These are phyloP conservation scores for Allantophomopsis cytisporea DNA, from an alignment of 2,329 filamentous ascomycete genomes.

Conservation along the genomic window DNA sequence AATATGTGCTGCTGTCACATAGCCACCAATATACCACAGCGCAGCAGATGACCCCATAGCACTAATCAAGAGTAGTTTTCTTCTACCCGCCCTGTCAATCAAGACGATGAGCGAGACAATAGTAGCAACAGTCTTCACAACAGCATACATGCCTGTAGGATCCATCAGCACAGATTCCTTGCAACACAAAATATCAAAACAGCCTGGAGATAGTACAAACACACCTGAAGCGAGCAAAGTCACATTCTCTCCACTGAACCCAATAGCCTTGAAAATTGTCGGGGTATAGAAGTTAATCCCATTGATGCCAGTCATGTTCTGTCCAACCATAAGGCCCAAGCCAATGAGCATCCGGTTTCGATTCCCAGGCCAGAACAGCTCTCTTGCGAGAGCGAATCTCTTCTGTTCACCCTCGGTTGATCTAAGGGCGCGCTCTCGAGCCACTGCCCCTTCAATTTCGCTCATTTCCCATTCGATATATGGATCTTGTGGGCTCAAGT, in stretches of 20 bases:
- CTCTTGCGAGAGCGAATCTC: neutral
- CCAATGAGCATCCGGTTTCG: slow-evolving; percentile 54
- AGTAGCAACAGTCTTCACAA: slow-evolving; percentile 9
- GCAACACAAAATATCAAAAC: too few relatives aligned
- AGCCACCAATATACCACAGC: slow-evolving; percentile 14
- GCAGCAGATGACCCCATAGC: slow-evolving; percentile 5
- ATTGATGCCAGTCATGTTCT: slow-evolving; percentile 8
- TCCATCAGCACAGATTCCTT: too few relatives aligned
- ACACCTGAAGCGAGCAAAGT: slow-evolving; percentile 27
- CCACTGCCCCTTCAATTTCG: neutral
- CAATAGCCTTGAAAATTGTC: slow-evolving; percentile 14
- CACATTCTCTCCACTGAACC: slow-evolving; percentile 21
- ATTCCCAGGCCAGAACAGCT: slow-evolving; percentile 36
- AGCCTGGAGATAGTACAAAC: neutral
- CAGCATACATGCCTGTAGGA: slow-evolving; percentile 14
- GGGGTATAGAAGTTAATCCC: slow-evolving; percentile 10
- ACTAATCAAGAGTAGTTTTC: slow-evolving; percentile 7
- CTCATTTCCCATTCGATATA: slow-evolving; percentile 1
- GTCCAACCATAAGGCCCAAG: slow-evolving; percentile 19
- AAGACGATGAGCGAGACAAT: slow-evolving; percentile 7
- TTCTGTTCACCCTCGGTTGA: neutral
- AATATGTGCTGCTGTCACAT: slow-evolving; percentile 9
- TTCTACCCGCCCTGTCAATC: slow-evolving; percentile 8
- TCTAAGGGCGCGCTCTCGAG: neutral
- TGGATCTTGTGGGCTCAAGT: neutral